phyloP scores from a whole-genome alignment of 192 early-diverging fungal genomes.

The Podila epicladia region DNA sequence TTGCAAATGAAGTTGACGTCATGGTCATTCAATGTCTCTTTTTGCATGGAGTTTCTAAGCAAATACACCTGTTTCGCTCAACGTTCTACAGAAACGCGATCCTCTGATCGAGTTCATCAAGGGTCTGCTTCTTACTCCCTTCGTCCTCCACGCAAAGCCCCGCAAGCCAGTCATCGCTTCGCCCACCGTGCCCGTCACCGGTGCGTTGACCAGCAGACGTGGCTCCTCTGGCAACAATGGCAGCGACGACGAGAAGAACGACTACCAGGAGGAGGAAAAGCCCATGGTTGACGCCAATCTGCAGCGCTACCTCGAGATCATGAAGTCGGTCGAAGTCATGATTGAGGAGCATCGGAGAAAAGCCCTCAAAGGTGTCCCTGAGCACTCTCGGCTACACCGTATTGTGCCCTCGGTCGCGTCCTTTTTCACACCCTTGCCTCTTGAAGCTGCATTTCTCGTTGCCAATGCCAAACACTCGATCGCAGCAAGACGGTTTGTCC shows the following conservation, averaged over 20 bases:
- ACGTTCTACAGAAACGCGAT: slow-evolving; percentile 82
- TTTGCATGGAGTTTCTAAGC: no score
- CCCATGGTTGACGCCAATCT: slow-evolving; percentile 64
- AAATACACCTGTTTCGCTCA: slow-evolving; percentile 31
- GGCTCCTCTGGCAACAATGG: slow-evolving; percentile 6
- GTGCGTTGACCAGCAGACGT: slow-evolving; percentile 2
- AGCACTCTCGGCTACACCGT: slow-evolving; percentile 79
- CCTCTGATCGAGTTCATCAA: slow-evolving; percentile 94
- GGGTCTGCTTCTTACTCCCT: slow-evolving; percentile 84
- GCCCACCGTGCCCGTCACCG: not conserved
- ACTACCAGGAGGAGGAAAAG: slow-evolving; percentile 45
- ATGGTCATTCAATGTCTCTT: no score
- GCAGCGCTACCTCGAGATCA: slow-evolving; percentile 81
- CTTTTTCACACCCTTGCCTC: slow-evolving; percentile 88
- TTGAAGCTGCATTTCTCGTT: slow-evolving; percentile 75
- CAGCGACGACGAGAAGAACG: slow-evolving; percentile 31
- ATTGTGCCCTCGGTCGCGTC: slow-evolving; percentile 83
- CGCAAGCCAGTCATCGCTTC: slow-evolving; percentile 41
- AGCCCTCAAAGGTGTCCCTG: slow-evolving; percentile 57
- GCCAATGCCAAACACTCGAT: slow-evolving; percentile 76
- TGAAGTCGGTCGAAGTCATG: slow-evolving; percentile 81
- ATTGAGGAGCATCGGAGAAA: slow-evolving; percentile 66
- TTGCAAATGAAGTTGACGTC: not conserved
- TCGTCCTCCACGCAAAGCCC: slow-evolving; percentile 80
- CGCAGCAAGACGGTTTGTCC: slow-evolving; percentile 81